phyloP scores from a whole-genome alignment of 2,329 filamentous ascomycete species.

The Aspergillus aculeatus region DNA sequence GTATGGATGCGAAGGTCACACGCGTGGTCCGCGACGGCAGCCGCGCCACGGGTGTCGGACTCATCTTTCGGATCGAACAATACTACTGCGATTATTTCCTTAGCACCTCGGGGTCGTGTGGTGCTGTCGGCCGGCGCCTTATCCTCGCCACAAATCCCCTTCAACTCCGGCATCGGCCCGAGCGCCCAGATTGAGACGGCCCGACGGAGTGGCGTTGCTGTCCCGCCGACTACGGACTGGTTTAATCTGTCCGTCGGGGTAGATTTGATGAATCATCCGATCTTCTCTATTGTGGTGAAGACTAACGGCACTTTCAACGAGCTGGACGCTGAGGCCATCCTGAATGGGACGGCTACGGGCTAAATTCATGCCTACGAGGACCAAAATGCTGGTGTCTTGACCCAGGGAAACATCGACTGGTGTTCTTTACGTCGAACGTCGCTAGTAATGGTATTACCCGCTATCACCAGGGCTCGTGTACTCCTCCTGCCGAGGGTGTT shows the following conservation, averaged over 20 bases:
- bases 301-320: conserved; percentile 15
- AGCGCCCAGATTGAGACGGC: conserved; percentile 51
- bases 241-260: conserved; percentile 53
- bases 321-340: background rate
- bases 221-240: conserved; percentile 48
- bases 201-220: conserved; percentile 42
- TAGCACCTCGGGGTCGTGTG: conserved; percentile 60
- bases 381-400: conserved; percentile 17
- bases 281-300: conserved; percentile 1
- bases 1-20: conserved; percentile 65
- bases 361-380: conserved; percentile 27
- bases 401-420: conserved; percentile 26
- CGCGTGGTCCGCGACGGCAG: conserved; percentile 63
- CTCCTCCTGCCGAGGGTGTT: conserved; percentile 13
- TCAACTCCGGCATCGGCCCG: conserved; percentile 61
- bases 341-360: conserved; percentile 6
- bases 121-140: conserved; percentile 68
- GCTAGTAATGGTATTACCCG: conserved; percentile 23
- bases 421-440: conserved; percentile 28
- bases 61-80: conserved; percentile 19
- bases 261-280: conserved; percentile 48
- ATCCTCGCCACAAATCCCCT: conserved; percentile 65
- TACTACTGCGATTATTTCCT: conserved; percentile 59
- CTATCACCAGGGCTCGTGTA: conserved; percentile 28
- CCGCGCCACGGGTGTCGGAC: conserved; percentile 56